These are phyloP conservation scores for Fraxinus latifolia DNA, from an alignment of 305 asterid species.

Conservation along the genomic window DNA sequence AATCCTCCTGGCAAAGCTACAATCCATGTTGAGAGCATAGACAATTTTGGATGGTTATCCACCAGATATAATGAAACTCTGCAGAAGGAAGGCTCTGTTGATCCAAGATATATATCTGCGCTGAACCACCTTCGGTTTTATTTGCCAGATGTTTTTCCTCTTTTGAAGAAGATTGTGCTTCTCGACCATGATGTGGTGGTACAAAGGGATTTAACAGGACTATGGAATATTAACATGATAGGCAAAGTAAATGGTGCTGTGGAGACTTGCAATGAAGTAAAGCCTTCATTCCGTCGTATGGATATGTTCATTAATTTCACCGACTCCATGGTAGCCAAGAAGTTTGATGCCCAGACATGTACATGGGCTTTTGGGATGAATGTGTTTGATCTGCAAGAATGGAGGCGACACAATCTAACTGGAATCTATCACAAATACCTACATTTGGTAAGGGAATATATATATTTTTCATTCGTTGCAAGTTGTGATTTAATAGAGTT, in stretches of 20 bases:
- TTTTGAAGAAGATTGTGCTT: constrained; percentile 58
- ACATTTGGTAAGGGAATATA: constrained; percentile 46
- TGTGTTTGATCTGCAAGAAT: constrained; percentile 65
- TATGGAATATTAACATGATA: constrained; percentile 62
- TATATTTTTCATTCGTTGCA: not conserved
- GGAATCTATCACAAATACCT: constrained; percentile 59
- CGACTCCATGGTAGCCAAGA: constrained; percentile 48
- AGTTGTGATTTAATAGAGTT: not conserved
- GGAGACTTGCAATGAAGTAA: constrained; percentile 60
- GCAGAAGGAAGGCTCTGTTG: constrained; percentile 52
- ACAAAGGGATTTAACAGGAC: constrained; percentile 63
- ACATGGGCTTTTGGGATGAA: constrained; percentile 97
- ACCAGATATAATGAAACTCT: constrained; percentile 44
- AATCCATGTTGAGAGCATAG: constrained; percentile 59
- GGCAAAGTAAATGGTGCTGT: constrained; percentile 90
- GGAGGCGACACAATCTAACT: constrained; percentile 66
- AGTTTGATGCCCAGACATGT: constrained; percentile 50
- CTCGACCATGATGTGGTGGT: constrained; percentile 94
- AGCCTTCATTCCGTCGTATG: constrained; percentile 63
- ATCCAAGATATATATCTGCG: constrained; percentile 59
- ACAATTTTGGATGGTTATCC: constrained; percentile 51
- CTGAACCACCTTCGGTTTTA: constrained; percentile 79
- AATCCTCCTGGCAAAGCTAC: constrained; percentile 75
- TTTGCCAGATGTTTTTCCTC: constrained; percentile 75
- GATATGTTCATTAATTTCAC: constrained; percentile 61